Conservation (phyloP, 805 yeast genomes). For the Cyberlindnera suaveolens region DNA sequence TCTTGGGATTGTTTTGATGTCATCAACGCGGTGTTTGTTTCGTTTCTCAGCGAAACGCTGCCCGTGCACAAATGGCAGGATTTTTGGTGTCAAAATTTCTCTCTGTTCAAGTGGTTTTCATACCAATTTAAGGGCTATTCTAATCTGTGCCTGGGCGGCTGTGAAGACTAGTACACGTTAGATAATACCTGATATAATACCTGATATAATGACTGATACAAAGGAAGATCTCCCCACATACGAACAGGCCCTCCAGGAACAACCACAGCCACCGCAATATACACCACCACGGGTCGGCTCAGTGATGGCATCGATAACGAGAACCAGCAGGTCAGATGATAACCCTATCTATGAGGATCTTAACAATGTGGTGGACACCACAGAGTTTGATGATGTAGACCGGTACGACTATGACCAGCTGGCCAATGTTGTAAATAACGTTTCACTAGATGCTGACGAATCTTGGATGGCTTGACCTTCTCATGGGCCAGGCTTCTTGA, state of each 20-base stretch:
- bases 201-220: background rate
- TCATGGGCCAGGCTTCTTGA: background rate
- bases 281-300: background rate
- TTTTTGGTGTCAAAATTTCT: too few relatives aligned
- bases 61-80: too few relatives aligned
- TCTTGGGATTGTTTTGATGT: too few relatives aligned
- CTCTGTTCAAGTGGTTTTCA: too few relatives aligned
- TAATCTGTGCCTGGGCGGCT: too few relatives aligned
- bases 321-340: background rate
- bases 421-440: constrained; percentile 5
- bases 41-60: too few relatives aligned
- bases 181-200: too few relatives aligned
- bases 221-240: constrained; percentile 9
- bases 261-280: constrained; percentile 2
- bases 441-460: constrained; percentile 3
- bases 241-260: constrained; percentile 5
- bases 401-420: constrained; percentile 13
- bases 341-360: constrained; percentile 8
- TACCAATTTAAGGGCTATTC: too few relatives aligned
- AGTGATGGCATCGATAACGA: background rate
- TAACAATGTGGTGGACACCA: constrained; percentile 7
- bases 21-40: too few relatives aligned
- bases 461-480: background rate
- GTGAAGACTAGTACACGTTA: too few relatives aligned
- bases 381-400: constrained; percentile 15